Base-by-base conservation (phyloP, 2,329 filamentous ascomycete genomes). In the Aspergillus calidoustus region DNA sequence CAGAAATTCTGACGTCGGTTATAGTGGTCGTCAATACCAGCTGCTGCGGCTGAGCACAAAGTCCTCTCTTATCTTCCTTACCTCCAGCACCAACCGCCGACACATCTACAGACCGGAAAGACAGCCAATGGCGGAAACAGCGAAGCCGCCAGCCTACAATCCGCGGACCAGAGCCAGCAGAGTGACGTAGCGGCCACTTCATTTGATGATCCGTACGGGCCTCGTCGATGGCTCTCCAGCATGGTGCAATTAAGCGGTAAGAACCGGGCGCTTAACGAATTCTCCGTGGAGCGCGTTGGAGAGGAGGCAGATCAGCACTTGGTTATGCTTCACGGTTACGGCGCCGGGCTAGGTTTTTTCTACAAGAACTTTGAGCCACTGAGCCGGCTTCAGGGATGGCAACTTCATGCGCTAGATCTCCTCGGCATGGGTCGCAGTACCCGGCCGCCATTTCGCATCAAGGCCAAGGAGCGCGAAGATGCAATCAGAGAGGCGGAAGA, bases 301-400 rank as follows among this genome's bases (percentile, higher is more conserved):
- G 93, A 97, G 73, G 79, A 89, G 4, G 86, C 87, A 0, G 89
- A 96, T 51, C 89, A 98, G 72, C 95, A 92, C 48, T 83, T 99
- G 17, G 94, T 99, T 49, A 96, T 99, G 87, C 82, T 99, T 4
- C 95, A 99, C 74, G 95, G 95, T 64, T 99, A 99, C 76, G 95
- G 95, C 51, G 95, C 95, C 2, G 95, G 95, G 0, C 84, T 99
- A 0, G 95, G 94, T 23, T 98, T 99, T 79, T 99, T 96, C 83
- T 99, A 97, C 83, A 94, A 95, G 80, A 99, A 99, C 75, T 97
- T 96, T 63, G 95, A 99, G 77, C 88, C 89, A 6, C 80, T 99
- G 38, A 93, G 90, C 50, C 88, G 93, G 19, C 80, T 88, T 1
- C 82, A 85, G 30, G 93, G 93, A 30, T 96, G 95, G 88, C 93